Percentiles rank a stretch among this genome's conserved stretches.
Evolutionary conservation across 2,329 filamentous ascomycete genomes (phyloP).

Genomic region (Colletotrichum destructivum): DNA sequence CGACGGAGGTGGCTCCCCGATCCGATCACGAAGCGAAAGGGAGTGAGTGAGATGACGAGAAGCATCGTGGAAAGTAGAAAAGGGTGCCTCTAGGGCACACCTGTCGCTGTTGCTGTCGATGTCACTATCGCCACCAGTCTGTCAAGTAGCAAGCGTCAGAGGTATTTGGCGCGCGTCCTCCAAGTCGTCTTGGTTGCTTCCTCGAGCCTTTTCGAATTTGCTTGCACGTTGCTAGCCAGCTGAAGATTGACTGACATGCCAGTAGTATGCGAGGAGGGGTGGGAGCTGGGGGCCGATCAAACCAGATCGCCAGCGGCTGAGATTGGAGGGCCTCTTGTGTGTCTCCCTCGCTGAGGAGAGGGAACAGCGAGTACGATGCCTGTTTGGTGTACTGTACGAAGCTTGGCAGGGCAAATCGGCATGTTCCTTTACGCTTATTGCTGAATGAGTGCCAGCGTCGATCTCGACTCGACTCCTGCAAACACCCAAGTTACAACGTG

Average conservation of each 20-base stretch:
- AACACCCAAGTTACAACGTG: background rate
- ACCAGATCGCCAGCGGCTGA: slow-evolving; percentile 26
- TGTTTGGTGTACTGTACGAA: slow-evolving; percentile 14
- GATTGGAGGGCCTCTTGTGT: slow-evolving; percentile 9
- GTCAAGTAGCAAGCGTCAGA: background rate
- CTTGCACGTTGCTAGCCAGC: slow-evolving; percentile 10
- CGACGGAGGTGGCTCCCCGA: slow-evolving; percentile 28
- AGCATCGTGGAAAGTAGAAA: background rate
- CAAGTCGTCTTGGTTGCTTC: background rate
- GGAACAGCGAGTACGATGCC: slow-evolving; percentile 2
- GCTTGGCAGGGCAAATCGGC: slow-evolving; percentile 33
- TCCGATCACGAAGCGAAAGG: background rate
- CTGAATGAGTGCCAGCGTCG: slow-evolving; percentile 30
- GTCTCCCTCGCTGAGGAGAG: slow-evolving; percentile 9
- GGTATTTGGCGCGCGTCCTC: background rate
- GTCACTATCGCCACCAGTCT: slow-evolving; percentile 6
- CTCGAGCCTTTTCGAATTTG: background rate
- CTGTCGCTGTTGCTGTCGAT: slow-evolving; percentile 8
- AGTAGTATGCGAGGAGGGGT: slow-evolving; percentile 32
- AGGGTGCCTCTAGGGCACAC: background rate
- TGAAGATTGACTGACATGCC: background rate
- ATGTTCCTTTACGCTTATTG: slow-evolving; percentile 4
- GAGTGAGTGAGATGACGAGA: slow-evolving; percentile 23
- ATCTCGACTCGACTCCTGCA: slow-evolving; percentile 9
- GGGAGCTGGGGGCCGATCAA: slow-evolving; percentile 8